Evolutionary conservation across 352 stramenopile species (phyloP), one percentile per base, ranked within the genome.

Genomic region (Phytopythium mirpurense): DNA sequence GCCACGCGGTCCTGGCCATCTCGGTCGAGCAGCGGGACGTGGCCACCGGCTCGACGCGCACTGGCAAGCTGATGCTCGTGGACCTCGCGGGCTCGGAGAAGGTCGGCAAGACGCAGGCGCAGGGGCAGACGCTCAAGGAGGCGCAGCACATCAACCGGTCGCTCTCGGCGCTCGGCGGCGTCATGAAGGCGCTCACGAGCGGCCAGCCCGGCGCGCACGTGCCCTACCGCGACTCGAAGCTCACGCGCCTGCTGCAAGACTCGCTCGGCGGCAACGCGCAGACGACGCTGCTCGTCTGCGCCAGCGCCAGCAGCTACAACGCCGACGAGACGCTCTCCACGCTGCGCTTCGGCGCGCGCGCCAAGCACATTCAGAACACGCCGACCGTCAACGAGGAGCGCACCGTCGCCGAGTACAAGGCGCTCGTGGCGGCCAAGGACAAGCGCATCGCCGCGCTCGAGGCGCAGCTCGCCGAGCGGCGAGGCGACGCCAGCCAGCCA

Each of bases 1-100:
- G 81, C 47, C 96, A 99, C 75, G 96, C 87, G 16, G 92, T 99
- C 21, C 98, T 99, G 53, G 98, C 90, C 57, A 97, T 98, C 62
- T 96, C 96, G 15, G 86, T 99, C 47, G 94, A 99, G 68, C 92
- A 92, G 54, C 64, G 68, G 27, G 81, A 88, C 34, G 70, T 72
- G 3, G 41, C 64, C n/a, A 88, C 76, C 8, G 72, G 74, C 8
- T 80, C 80, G 1, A 82, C 83, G 34, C 85, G 82, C 42, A 83
- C 64, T 40, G 87, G 83, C 44, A 99, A 99, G 72, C 95, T 97
- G n/a, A 95, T 96, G 34, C 57, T 91, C 10, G 83, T 93, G 24
- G 83, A 93, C 61, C 65, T 93, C 21, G 83, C 83, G 6, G 80
- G 83, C 5, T 91, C 79, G 0, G 83, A 93, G 51, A 88, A 88